Base-by-base conservation (phyloP, 2,329 filamentous ascomycete genomes). In the Clarireedia homoeocarpa region DNA sequence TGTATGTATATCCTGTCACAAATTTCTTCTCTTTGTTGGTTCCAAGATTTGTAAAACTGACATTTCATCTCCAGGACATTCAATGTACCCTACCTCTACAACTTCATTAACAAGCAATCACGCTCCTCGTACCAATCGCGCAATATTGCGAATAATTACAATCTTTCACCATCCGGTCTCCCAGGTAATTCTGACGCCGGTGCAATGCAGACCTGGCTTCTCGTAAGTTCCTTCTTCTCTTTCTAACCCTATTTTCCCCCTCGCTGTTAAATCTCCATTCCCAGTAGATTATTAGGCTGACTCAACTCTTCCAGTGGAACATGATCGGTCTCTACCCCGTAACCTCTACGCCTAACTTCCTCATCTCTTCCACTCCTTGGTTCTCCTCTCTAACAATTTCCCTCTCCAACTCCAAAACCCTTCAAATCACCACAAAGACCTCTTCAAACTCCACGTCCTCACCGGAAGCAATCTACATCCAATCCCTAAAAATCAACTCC, bases 251-350 rank as follows among this genome's bases (percentile, higher is more conserved):
- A 5, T 12, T 45, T 45, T 3, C 5, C 20, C 12, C n/a, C 9
- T 24, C 44, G 27, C 20, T 5, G 5, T 14, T 2, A 46, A 23
- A 23, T 9, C 10, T 30, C 10, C 12, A 46, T 26, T 14, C 15
- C 20, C 12, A 45, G 24, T 15, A 12, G 12, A 34, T 12, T 12
- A 34, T 4, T 12, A 30, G 27, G 10, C 44, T 12, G 27, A 47
- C 44, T 26, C 7, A 2, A 14, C 5, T 10, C 4, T 15, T 23
- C 14, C 4, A 47, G 14, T 51, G 54, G 45, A 53, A 50, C 7
- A 85, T 86, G 76, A 75, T 87, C 26, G 84, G 84, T 1, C 70
- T 87, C 38, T 87, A 86, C 61, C 84, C 85, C 2, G 72, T 88
- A 59, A 85, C 83, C 0, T 83, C 82, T 0, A 84, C 88, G 70